Evolutionary conservation across 176 grass and related monocot species (phyloP).

Genomic region (Oryza glumipatula): DNA sequence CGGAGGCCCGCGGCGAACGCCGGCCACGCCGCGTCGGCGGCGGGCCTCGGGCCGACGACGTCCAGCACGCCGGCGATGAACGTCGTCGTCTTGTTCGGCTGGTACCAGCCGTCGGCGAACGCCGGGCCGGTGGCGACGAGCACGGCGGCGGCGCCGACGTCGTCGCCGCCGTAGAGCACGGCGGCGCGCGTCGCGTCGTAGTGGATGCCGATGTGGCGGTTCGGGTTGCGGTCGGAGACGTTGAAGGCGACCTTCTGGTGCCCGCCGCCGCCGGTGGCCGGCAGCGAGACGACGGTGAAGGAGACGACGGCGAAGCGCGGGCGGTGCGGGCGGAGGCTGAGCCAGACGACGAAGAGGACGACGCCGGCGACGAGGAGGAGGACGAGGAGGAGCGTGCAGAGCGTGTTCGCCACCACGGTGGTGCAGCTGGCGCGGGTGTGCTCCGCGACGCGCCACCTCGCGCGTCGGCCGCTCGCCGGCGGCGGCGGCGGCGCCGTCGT

Average conservation of each 20-base stretch:
- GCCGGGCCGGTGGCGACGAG: conserved; percentile 34
- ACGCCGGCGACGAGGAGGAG: conserved; percentile 47
- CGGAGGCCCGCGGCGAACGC: conserved; percentile 26
- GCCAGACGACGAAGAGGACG: conserved; percentile 55
- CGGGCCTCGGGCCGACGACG: conserved; percentile 2
- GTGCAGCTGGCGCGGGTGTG: conserved; percentile 29
- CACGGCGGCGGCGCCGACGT: conserved; percentile 40
- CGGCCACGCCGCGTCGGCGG: conserved; percentile 24
- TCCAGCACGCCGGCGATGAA: conserved; percentile 34
- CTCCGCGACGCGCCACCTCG: conserved; percentile 1
- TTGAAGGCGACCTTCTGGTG: conserved; percentile 40
- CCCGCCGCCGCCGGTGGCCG: not conserved
- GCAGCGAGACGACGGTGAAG: conserved; percentile 17
- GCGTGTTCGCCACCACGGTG: conserved; percentile 34
- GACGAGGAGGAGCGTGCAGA: conserved; percentile 57
- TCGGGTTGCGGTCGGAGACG: conserved; percentile 55
- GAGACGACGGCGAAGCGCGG: conserved; percentile 48
- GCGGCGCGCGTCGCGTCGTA: conserved; percentile 48
- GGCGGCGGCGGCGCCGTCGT: not conserved
- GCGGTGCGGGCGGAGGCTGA: conserved; percentile 55
- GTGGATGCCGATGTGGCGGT: conserved; percentile 62
- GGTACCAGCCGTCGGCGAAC: conserved; percentile 45
- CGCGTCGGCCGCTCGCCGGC: not conserved
- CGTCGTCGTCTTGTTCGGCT: conserved; percentile 62
- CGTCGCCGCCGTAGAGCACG: conserved; percentile 47